Percentiles rank a stretch among this genome's conserved stretches.
These are phyloP conservation scores for Penicillium manginii DNA, from an alignment of 495 filamentous ascomycete species.

Conservation along the genomic window DNA sequence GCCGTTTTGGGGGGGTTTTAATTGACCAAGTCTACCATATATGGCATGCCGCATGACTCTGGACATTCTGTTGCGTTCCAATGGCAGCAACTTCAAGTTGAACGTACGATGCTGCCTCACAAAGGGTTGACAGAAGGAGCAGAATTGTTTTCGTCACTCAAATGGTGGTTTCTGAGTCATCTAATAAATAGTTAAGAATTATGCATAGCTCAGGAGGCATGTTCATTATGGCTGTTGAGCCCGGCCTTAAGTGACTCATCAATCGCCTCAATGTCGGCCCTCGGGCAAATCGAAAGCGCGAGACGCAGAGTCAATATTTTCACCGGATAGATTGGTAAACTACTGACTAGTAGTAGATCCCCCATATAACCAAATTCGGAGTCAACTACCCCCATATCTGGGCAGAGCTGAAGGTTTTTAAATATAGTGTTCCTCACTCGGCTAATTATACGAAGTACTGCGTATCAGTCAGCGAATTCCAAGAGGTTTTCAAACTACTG, in stretches of 20 bases:
- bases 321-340: background rate
- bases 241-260: background rate
- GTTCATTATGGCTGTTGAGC: background rate
- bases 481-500: no score
- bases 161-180: background rate
- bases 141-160: background rate
- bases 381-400: no score
- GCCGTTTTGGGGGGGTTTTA: background rate
- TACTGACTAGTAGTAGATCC: no score
- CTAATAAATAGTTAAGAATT: background rate
- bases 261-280: background rate
- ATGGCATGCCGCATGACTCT: background rate
- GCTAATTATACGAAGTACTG: no score
- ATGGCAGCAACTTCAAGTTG: background rate
- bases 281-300: background rate
- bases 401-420: no score
- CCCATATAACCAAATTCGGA: no score
- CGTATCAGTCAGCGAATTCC: no score
- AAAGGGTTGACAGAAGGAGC: background rate
- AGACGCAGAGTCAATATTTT: background rate
- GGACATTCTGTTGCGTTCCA: background rate
- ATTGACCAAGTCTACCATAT: background rate
- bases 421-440: no score
- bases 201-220: background rate
- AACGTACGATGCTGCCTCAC: background rate